phyloP scores from a whole-genome alignment of 768 basidiomycete genomes.

The Pleurotus tuber-regium region DNA sequence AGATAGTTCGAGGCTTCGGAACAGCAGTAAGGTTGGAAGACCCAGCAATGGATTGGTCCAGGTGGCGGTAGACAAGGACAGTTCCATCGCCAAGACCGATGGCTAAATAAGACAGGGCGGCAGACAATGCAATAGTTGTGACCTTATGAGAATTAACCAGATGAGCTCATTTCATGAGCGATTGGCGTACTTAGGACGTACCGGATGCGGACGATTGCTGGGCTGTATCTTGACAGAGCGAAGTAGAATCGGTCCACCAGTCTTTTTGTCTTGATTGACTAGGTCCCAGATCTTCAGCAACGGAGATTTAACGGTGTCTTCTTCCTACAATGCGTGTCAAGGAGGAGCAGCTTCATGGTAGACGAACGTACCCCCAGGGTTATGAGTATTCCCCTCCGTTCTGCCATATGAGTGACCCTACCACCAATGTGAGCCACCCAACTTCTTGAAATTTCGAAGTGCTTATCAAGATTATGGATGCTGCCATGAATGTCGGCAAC shows the following conservation, averaged over 20 bases:
- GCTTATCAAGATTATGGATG: slow-evolving; percentile 70
- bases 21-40: slow-evolving; percentile 66
- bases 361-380: slow-evolving; percentile 74
- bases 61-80: slow-evolving; percentile 85
- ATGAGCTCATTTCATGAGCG: neutral
- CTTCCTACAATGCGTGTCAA: slow-evolving; percentile 53
- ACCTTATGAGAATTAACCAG: slow-evolving; percentile 50
- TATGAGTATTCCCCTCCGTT: slow-evolving; percentile 77
- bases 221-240: slow-evolving; percentile 77
- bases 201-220: slow-evolving; percentile 76
- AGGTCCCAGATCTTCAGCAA: slow-evolving; percentile 91
- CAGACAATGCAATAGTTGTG: slow-evolving; percentile 76
- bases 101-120: slow-evolving; percentile 78
- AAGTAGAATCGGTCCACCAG: slow-evolving; percentile 57
- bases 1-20: slow-evolving; percentile 84
- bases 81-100: slow-evolving; percentile 95
- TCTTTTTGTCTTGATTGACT: slow-evolving; percentile 63
- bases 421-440: slow-evolving; percentile 83
- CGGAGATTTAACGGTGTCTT: slow-evolving; percentile 62
- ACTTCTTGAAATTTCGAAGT: slow-evolving; percentile 66
- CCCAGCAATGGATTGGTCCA: slow-evolving; percentile 80
- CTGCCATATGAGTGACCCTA: slow-evolving; percentile 84
- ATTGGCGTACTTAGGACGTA: no score
- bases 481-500: slow-evolving; percentile 87
- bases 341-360: slow-evolving; percentile 3